Evolutionary conservation across 1,139 yeast species (phyloP), one percentile per base, ranked within the genome.

Genomic region (Yamadazyma mexicana): DNA sequence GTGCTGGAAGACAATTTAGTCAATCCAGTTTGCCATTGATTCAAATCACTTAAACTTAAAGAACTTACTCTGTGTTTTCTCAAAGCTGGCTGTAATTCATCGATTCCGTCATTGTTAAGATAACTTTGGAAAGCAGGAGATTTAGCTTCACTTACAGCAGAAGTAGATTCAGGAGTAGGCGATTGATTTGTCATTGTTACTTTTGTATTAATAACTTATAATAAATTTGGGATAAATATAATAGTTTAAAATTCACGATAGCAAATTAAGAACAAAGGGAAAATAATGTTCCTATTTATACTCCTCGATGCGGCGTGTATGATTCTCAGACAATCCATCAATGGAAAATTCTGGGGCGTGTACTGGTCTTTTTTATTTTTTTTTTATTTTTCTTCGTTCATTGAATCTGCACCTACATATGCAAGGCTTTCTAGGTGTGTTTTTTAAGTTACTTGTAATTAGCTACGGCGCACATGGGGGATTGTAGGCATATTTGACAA

Each of bases 81-180:
- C 12, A 75, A 66, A 40, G 72, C 66, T 1, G 89, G 89, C 40
- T 73, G 75, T 53, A 83, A 62, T 40, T 77, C 74, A 54, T 83
- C 88, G 31, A 83, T 82, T 26, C 86, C 87, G 54, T 83, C 88
- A 49, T 81, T 83, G 52, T 83, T 82, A 45, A 83, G 71, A 52
- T 77, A 83, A 12, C 87, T 80, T 49, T 69, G 75, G 46, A 56
- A 62, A 34, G 52, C 52, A 8, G 64, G 62, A 7, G 58, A 51
- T 33, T 48, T 45, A 1, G 80, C 20, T 14, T 34, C 38, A n/a
- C 35, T 14, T 8, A 29, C 11, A 17, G 38, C 35, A 7, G 39
- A 28, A 16, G 18, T 9, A 10, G 34, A 15, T 33, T 35, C 40
- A n/a, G 38, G 22, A 5, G 25, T 4, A 31, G 37, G 42, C 6